Base-by-base conservation (phyloP, 495 filamentous ascomycete species). In the Penicillium malachiteum region DNA sequence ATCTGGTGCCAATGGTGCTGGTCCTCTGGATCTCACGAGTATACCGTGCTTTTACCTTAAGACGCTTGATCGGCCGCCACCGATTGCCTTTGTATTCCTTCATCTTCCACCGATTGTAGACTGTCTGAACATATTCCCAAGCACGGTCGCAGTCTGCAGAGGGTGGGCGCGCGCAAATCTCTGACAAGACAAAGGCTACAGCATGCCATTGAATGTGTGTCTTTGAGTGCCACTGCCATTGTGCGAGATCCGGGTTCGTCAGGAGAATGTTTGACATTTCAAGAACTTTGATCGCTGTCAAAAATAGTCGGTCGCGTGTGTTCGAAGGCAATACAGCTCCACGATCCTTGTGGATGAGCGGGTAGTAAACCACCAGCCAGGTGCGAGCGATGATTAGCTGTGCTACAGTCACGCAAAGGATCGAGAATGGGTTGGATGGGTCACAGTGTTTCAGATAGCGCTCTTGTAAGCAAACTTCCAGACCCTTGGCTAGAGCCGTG, bases 161-260 rank as follows among this genome's bases (percentile, higher is more conserved):
- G 6, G 47, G 32, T 8, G 59, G 59, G 11, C 55, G 54, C 10
- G 30, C 37, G 34, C 79, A 21, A 10, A 62, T 51, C n/a, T 62
- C 55, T 0, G 43, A 54, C 11, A 96, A 69, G 5, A 73, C 77
- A 60, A 89, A 89, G 2, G 86, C 88, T 3, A 94, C 78, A 5
- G 90, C 88, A 56, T 93, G 88, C 86, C 87, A 91, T 54, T 93
- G 89, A 16, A 86, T 85, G 66, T 92, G 91, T 0, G 85, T 89
- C 62, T 84, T 80, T 71, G 91, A 92, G 8, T 92, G 78, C 91
- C 91, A 96, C 21, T 82, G 79, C 84, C 87, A 96, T 50, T 85
- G 81, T 48, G 80, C 78, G 3, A 81, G 82, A 9, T 81, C 73
- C 7, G 79, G 69, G 56, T 87, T 84, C 10, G 74, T 81, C 57